These are phyloP conservation scores for Fusarium sp. DNA, from an alignment of 2,329 filamentous ascomycete genomes.

Conservation along the genomic window DNA sequence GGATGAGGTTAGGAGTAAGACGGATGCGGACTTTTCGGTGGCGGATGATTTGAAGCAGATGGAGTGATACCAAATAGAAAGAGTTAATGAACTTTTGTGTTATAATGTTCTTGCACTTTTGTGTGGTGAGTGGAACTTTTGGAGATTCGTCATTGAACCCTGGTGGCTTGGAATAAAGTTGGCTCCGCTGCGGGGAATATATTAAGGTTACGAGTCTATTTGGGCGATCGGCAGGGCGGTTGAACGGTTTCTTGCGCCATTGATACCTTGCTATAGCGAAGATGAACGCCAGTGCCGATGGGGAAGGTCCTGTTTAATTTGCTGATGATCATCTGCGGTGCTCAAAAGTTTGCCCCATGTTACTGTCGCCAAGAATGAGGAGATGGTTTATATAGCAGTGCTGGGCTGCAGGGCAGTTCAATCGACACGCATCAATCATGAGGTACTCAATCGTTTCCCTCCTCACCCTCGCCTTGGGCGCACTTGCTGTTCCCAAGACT, in stretches of 20 bases:
- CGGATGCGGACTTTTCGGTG: conserved; percentile 73
- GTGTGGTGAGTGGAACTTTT: conserved; percentile 17
- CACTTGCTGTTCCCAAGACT: conserved; percentile 24
- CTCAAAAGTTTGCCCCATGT: conserved; percentile 14
- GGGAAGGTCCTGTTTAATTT: conserved; percentile 23
- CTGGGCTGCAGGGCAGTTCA: accelerated
- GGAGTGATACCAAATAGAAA: conserved; percentile 45
- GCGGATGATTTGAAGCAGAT: conserved; percentile 64
- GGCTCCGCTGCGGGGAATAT: conserved; percentile 26
- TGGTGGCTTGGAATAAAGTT: neutral
- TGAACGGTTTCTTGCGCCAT: conserved; percentile 8
- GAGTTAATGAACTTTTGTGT: neutral
- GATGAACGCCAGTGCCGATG: conserved; percentile 8
- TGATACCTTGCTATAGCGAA: conserved; percentile 8
- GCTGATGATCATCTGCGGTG: conserved; percentile 12
- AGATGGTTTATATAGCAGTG: conserved; percentile 2
- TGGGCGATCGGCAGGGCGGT: conserved; percentile 22
- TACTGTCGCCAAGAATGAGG: neutral
- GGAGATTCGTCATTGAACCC: conserved; percentile 22
- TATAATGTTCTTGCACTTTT: neutral
- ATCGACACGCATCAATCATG: conserved; percentile 18
- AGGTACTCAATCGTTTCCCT: conserved; percentile 30
- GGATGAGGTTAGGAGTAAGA: conserved; percentile 76
- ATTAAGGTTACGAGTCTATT: conserved; percentile 21
- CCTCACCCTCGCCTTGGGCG: conserved; percentile 28